phyloP scores from a whole-genome alignment of 371 early-diverging fungal genomes.

The Batkoa obscura region DNA sequence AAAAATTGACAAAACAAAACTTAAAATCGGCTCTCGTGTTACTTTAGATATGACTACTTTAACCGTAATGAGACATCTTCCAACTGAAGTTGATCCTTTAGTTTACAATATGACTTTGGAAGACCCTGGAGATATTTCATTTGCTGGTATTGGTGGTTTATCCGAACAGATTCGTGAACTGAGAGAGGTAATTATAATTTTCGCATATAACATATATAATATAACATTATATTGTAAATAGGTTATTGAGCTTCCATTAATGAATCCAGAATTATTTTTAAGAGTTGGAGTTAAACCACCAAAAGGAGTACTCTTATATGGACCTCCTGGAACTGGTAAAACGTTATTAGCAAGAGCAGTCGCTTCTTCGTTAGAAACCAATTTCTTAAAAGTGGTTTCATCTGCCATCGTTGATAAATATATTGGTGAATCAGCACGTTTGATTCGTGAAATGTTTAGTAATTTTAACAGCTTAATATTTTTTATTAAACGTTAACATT shows the following conservation, averaged over 20 bases:
- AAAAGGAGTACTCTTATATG: constrained; percentile 97
- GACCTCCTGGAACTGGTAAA: constrained; percentile 97
- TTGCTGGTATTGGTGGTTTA: constrained; percentile 97
- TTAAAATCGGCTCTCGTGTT: constrained; percentile 92
- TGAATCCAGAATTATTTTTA: constrained; percentile 97
- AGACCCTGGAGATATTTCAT: constrained; percentile 88
- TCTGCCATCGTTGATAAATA: constrained; percentile 99
- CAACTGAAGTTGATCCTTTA: constrained; percentile 97
- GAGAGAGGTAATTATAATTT: constrained; percentile 50
- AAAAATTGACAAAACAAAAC: constrained; percentile 78
- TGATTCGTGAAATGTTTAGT: constrained; percentile 98
- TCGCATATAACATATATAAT: constrained; percentile 2
- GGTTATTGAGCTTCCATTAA: constrained; percentile 96
- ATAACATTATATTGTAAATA: constrained; percentile 8
- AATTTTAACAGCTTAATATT: constrained; percentile 7
- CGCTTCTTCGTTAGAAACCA: constrained; percentile 90
- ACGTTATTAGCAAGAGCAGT: constrained; percentile 91
- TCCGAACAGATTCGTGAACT: constrained; percentile 95
- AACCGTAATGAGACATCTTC: constrained; percentile 97
- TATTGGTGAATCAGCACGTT: constrained; percentile 94
- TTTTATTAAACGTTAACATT: not conserved
- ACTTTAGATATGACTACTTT: constrained; percentile 99
- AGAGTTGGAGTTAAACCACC: constrained; percentile 96
- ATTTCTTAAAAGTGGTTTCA: constrained; percentile 93
- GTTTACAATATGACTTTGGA: constrained; percentile 99